Conservation (phyloP, 148 eudicot species). For the Persicaria maculosa region DNA sequence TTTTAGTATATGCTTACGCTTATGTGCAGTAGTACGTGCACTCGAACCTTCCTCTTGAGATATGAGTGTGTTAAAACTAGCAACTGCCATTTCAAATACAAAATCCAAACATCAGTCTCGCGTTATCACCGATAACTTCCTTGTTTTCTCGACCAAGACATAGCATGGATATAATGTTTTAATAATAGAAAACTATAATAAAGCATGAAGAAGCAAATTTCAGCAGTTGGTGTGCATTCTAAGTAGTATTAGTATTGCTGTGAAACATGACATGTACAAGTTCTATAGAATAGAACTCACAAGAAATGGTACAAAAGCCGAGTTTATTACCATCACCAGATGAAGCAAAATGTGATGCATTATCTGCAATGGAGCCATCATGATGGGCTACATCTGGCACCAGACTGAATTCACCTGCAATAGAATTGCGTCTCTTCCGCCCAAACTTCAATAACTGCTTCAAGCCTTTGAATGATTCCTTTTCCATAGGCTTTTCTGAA, state of each 20-base stretch:
- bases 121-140: too few species aligned
- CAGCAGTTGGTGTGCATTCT: background rate
- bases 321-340: conserved; percentile 57
- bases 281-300: background rate
- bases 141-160: background rate
- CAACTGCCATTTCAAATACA: conserved; percentile 25
- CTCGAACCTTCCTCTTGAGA: conserved; percentile 49
- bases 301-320: background rate
- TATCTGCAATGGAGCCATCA: conserved; percentile 25
- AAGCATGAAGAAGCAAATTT: background rate
- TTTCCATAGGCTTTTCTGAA: conserved; percentile 40
- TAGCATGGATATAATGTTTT: background rate
- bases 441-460: conserved; percentile 70
- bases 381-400: conserved; percentile 37
- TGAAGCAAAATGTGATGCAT: conserved; percentile 23
- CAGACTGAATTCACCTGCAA: conserved; percentile 35
- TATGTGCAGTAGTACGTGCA: conserved; percentile 42
- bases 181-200: background rate
- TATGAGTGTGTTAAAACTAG: conserved; percentile 64
- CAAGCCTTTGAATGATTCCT: conserved; percentile 69
- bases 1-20: conserved; percentile 38
- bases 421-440: conserved; percentile 46
- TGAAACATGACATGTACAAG: background rate
- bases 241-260: background rate
- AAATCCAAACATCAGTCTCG: too few species aligned